Percentiles rank a stretch among this genome's conserved stretches.
phyloP scores from a whole-genome alignment of 2,329 filamentous ascomycete genomes.

The Cladosporium sp. region DNA sequence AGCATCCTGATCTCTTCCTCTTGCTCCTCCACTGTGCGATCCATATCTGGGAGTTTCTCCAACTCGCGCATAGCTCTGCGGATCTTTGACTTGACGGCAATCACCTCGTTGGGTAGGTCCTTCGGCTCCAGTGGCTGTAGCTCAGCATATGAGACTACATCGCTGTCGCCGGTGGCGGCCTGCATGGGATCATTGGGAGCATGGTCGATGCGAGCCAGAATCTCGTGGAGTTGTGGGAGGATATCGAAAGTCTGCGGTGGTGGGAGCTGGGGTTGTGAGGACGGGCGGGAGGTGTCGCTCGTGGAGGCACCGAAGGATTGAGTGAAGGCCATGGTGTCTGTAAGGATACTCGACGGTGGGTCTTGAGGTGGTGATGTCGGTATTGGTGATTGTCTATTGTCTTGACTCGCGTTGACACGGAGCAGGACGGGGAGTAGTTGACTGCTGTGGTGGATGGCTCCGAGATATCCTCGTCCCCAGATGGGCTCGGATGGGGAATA shows the following conservation, averaged over 20 bases:
- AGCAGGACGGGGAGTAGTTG: neutral
- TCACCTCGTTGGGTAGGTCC: slow-evolving; percentile 73
- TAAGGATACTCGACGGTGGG: neutral
- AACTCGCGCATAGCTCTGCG: slow-evolving; percentile 64
- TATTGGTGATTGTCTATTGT: neutral
- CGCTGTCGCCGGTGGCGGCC: slow-evolving; percentile 24
- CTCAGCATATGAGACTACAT: slow-evolving; percentile 35
- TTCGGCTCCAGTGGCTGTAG: slow-evolving; percentile 57
- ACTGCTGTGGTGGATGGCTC: neutral
- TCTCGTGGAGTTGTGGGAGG: slow-evolving; percentile 72
- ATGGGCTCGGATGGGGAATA: too few relatives aligned
- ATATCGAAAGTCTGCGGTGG: slow-evolving; percentile 81
- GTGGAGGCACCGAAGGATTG: slow-evolving; percentile 9
- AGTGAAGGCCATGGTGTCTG: neutral
- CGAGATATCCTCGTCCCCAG: neutral
- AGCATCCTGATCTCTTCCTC: slow-evolving; percentile 65
- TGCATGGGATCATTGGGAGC: slow-evolving; percentile 4
- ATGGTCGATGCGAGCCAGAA: slow-evolving; percentile 64
- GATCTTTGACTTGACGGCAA: slow-evolving; percentile 71
- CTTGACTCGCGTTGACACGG: neutral
- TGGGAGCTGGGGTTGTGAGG: slow-evolving; percentile 46
- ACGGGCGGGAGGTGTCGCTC: neutral
- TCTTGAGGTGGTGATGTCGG: neutral
- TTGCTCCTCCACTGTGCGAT: slow-evolving; percentile 63
- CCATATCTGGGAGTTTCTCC: slow-evolving; percentile 64